These are phyloP conservation scores for Schwanniomyces yamadae DNA, from an alignment of 805 yeast species.

Conservation along the genomic window DNA sequence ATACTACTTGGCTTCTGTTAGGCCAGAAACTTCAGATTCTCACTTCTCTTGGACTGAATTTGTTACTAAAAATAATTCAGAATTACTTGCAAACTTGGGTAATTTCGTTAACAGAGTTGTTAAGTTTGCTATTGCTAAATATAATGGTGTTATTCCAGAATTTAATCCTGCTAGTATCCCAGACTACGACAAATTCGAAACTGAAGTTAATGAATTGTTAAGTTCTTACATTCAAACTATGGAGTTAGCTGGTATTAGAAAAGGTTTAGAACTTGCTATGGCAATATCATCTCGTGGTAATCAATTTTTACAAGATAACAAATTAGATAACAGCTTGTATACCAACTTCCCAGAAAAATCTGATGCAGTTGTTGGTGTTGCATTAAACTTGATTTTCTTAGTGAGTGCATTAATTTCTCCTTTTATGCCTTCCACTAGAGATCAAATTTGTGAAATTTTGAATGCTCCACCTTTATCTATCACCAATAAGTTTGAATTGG, in stretches of 20 bases:
- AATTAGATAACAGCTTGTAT: conserved; percentile 84
- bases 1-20: conserved; percentile 84
- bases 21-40: conserved; percentile 96
- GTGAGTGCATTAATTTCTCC: conserved; percentile 84
- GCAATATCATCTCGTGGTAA: conserved; percentile 89
- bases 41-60: conserved; percentile 98
- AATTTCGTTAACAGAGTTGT: conserved; percentile 93
- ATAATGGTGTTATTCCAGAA: conserved; percentile 83
- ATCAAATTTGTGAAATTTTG: conserved; percentile 70
- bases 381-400: conserved; percentile 81
- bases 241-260: conserved; percentile 79
- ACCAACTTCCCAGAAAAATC: conserved; percentile 73
- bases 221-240: conserved; percentile 62
- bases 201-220: conserved; percentile 65
- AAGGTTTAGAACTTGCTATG: conserved; percentile 92
- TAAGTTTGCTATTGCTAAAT: conserved; percentile 86
- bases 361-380: conserved; percentile 91
- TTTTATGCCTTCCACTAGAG: conserved; percentile 83
- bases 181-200: conserved; percentile 43
- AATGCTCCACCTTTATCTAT: conserved; percentile 79
- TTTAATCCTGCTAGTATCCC: conserved; percentile 50
- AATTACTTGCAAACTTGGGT: conserved; percentile 92
- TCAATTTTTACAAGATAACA: conserved; percentile 92
- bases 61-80: conserved; percentile 90
- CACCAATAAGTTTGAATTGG: conserved; percentile 69